Evolutionary conservation across 2,329 filamentous ascomycete genomes (phyloP).

Genomic region (Phyllosticta ampelicida): DNA sequence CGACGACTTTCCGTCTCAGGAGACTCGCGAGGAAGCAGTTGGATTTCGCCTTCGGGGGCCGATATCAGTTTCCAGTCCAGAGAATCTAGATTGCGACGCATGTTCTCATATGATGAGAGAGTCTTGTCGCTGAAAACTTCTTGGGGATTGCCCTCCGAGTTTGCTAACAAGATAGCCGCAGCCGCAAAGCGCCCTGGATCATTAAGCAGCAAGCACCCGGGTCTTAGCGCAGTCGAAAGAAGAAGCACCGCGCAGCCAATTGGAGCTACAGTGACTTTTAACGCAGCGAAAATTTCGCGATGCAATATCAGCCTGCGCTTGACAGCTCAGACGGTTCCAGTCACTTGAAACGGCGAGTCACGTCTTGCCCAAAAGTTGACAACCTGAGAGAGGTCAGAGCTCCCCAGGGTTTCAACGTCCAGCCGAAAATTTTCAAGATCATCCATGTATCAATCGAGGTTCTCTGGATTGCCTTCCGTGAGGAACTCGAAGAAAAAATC

Average conservation of each 20-base stretch:
- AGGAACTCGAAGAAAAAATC: background rate
- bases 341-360: too few species aligned
- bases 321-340: background rate
- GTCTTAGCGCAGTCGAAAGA: background rate
- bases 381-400: background rate
- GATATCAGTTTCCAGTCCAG: background rate
- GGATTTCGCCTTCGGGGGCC: background rate
- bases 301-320: background rate
- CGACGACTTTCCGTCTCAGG: background rate
- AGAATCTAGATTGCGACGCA: background rate
- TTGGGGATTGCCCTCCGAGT: background rate
- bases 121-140: background rate
- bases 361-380: background rate
- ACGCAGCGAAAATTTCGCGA: background rate
- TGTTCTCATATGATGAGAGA: background rate
- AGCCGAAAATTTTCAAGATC: background rate
- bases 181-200: background rate
- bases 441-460: background rate
- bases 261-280: background rate
- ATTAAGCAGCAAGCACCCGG: background rate
- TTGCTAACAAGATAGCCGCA: background rate
- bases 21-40: background rate
- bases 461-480: background rate
- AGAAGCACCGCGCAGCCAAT: background rate
- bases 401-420: background rate